phyloP scores from a whole-genome alignment of 208 protist genomes.

The Vickermania ingenoplastis region DNA sequence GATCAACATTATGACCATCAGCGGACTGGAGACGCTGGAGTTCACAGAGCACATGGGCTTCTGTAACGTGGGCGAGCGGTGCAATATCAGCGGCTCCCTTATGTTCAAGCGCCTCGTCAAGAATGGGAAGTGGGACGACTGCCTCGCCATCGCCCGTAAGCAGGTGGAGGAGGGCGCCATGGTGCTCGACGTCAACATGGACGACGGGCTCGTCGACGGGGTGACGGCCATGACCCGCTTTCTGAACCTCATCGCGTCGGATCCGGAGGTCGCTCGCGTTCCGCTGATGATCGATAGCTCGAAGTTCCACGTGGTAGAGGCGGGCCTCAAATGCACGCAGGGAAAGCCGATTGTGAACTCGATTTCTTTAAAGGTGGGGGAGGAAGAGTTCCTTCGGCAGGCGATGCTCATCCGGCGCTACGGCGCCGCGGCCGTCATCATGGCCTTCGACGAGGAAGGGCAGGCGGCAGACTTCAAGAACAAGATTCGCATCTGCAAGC shows the following conservation, averaged over 20 bases:
- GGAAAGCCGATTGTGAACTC: constrained; percentile 97
- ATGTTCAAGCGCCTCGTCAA: constrained; percentile 92
- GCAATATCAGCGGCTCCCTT: constrained; percentile 94
- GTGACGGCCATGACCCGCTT: constrained; percentile 88
- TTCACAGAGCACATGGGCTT: constrained; percentile 83
- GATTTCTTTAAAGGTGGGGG: constrained; percentile 94
- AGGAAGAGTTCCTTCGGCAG: constrained; percentile 90
- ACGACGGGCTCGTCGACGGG: constrained; percentile 94
- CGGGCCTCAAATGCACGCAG: constrained; percentile 90
- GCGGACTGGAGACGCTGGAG: constrained; percentile 81
- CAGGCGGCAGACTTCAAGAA: constrained; percentile 82
- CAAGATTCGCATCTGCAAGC: constrained; percentile 92
- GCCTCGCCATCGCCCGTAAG: constrained; percentile 42
- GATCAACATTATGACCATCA: constrained; percentile 51
- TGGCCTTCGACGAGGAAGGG: constrained; percentile 96
- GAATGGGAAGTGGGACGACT: constrained; percentile 82
- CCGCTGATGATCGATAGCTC: constrained; percentile 97
- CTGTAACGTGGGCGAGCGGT: constrained; percentile 96
- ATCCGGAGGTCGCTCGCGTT: constrained; percentile 88
- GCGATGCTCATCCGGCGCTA: constrained; percentile 85
- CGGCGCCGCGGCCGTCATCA: constrained; percentile 87
- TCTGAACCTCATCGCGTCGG: constrained; percentile 89
- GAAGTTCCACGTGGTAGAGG: constrained; percentile 91
- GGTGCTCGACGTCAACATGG: constrained; percentile 96
- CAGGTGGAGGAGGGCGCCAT: constrained; percentile 94